A percentile compares a stretch with the other conserved stretches of the same genome.
phyloP scores from a whole-genome alignment of 108 stramenopile species.

The Nannochloropsis salina region DNA sequence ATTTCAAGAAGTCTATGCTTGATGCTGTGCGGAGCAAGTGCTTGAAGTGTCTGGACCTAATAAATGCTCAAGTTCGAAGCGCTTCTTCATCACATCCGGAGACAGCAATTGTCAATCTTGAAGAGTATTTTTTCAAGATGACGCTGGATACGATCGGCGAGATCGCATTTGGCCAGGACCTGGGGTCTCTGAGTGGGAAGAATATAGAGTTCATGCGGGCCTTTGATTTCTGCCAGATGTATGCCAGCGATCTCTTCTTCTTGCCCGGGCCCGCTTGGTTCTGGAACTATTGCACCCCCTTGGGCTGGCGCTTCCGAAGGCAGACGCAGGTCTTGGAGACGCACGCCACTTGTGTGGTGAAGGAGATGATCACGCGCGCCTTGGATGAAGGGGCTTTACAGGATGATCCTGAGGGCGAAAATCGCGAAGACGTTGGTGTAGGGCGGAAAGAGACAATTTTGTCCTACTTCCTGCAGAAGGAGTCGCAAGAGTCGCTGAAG shows the following conservation, averaged over 20 bases:
- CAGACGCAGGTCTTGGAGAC: slow-evolving; percentile 39
- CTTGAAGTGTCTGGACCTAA: not conserved
- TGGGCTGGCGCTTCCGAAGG: not conserved
- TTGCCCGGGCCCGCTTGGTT: slow-evolving; percentile 43
- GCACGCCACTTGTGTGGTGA: slow-evolving; percentile 45
- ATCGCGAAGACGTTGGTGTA: too few relatives aligned
- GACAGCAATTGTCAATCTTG: not conserved
- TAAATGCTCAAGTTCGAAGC: not conserved
- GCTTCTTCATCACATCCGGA: not conserved
- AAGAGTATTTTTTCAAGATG: not conserved
- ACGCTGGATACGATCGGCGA: slow-evolving; percentile 41
- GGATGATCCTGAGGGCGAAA: slow-evolving; percentile 29
- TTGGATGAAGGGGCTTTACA: not conserved
- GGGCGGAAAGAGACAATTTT: slow-evolving; percentile 18
- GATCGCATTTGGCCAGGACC: slow-evolving; percentile 56
- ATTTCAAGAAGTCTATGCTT: slow-evolving; percentile 25
- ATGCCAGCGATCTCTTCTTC: slow-evolving; percentile 44
- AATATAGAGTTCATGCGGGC: slow-evolving; percentile 46
- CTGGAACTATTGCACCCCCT: slow-evolving; percentile 25
- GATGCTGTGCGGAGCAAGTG: not conserved
- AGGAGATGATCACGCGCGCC: slow-evolving; percentile 18
- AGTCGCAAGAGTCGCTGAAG: not conserved
- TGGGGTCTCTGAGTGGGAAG: slow-evolving; percentile 42
- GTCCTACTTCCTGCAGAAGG: slow-evolving; percentile 28
- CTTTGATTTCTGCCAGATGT: slow-evolving; percentile 47